Base-by-base conservation (phyloP, 75 land plant species). In the Pinus tabuliformis region DNA sequence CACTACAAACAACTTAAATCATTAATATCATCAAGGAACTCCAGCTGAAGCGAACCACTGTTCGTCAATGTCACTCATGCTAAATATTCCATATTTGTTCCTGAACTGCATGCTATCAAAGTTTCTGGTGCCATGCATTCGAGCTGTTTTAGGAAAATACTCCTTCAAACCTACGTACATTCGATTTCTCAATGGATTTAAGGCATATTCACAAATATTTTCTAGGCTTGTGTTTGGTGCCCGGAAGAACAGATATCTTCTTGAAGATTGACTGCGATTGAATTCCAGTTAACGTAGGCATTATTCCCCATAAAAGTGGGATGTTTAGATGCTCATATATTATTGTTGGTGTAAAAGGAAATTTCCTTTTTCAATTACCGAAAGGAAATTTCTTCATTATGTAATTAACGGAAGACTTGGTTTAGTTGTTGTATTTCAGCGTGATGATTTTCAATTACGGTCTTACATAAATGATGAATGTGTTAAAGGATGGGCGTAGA, bases 161-260 rank as follows among this genome's bases (percentile, higher is more conserved):
- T 92, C 91, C 6, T 81, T 72, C 64, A 97, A 81, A 65, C 95
- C 99, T 24, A 91, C 99, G 1, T 94, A 97, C 73, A 89, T 91
- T n/a, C 93, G 98, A 5, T 97, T 95, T 70, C 93, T 97, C 37
- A 97, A 93, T 36, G 98, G 98, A 42, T 74, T 94, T 75, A 97
- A 97, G 81, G 99, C 99, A 24, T 97, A 97, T 77, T 90, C 98
- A 26, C 90, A 92, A 80, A 97, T 97, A 57, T 85, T 97, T 75
- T 83, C 89, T 62, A 90, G 99, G 78, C 59, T 97, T 76, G 84
- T 92, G 45, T 94, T 97, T 83, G 91, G 88, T 73, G 93, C 98
- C 13, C 79, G 99, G 59, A 87, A 92, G 78, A 89, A 97, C 77
- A 85, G 89, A 76, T 86, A 88, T 63, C 30, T 97, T 5, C 76